Conservation (phyloP, 257 asterid species). For the Buddleja alternifolia region DNA sequence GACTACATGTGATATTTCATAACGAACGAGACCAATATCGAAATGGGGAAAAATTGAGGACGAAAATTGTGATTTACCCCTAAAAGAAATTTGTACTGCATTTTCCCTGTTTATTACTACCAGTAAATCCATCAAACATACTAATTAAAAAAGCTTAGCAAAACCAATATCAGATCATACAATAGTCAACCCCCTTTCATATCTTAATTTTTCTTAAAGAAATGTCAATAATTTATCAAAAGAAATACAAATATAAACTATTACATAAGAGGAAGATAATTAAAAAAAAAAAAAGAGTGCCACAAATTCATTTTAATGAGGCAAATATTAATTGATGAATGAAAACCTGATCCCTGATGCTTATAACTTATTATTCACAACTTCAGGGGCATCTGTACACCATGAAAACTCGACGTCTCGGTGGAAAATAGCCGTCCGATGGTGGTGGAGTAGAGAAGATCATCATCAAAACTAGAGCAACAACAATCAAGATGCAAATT, state of each 20-base stretch:
- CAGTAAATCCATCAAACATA: too few species aligned
- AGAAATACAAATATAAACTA: not conserved
- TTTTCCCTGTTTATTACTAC: too few species aligned
- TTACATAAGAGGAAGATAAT: too few species aligned
- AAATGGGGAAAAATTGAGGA: too few species aligned
- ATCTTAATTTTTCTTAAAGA: not conserved
- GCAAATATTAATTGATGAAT: not conserved
- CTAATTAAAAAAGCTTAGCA: too few species aligned
- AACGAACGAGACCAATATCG: too few species aligned
- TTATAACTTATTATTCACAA: not conserved
- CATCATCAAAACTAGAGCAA: not conserved
- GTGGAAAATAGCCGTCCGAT: not conserved
- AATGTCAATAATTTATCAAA: not conserved
- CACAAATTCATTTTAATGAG: not conserved
- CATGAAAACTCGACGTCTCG: slow-evolving; percentile 2
- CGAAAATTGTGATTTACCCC: too few species aligned
- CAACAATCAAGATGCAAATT: not conserved
- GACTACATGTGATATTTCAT: too few species aligned
- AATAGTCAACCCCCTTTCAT: not conserved
- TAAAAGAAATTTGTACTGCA: too few species aligned
- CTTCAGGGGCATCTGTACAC: slow-evolving; percentile 2
- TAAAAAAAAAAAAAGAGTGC: too few species aligned
- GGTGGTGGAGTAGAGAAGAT: slow-evolving; percentile 5
- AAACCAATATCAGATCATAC: slow-evolving; percentile 32
- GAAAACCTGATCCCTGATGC: too few species aligned